Evolutionary conservation across 441 rosid genomes (phyloP).

Genomic region (Mallotus repandus): DNA sequence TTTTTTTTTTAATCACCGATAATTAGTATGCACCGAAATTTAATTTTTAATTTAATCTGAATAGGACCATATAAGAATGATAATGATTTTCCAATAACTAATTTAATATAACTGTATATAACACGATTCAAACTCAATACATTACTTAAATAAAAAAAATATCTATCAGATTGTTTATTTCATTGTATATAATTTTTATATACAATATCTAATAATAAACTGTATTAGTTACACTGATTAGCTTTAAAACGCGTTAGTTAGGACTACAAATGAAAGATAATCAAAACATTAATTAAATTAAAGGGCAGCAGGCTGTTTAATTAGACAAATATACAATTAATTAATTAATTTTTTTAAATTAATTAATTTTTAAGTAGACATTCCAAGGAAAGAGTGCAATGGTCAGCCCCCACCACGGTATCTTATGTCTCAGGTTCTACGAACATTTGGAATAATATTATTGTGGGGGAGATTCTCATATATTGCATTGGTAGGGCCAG

Average conservation of each 20-base stretch:
- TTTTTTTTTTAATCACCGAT: too few relatives aligned
- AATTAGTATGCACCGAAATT: too few relatives aligned
- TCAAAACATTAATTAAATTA: neutral
- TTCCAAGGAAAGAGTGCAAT: constrained; percentile 28
- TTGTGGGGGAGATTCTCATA: constrained; percentile 43
- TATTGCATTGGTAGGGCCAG: constrained; percentile 34
- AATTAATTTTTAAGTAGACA: constrained; percentile 27
- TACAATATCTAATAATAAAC: too few relatives aligned
- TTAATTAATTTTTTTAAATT: too few relatives aligned
- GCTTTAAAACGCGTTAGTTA: constrained; percentile 21
- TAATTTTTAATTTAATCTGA: too few relatives aligned
- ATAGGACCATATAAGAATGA: too few relatives aligned
- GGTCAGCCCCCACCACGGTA: constrained; percentile 48
- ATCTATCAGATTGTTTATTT: too few relatives aligned
- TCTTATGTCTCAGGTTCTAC: constrained; percentile 44
- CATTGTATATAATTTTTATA: neutral
- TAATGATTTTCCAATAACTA: too few relatives aligned
- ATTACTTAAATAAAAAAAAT: too few relatives aligned
- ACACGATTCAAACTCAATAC: too few relatives aligned
- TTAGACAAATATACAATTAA: neutral
- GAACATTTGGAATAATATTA: constrained; percentile 60
- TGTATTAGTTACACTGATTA: neutral
- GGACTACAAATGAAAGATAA: neutral
- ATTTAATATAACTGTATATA: too few relatives aligned
- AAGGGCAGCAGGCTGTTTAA: constrained; percentile 6